Conservation (phyloP, 2,329 filamentous ascomycete genomes). For the Apiospora pterosperma region DNA sequence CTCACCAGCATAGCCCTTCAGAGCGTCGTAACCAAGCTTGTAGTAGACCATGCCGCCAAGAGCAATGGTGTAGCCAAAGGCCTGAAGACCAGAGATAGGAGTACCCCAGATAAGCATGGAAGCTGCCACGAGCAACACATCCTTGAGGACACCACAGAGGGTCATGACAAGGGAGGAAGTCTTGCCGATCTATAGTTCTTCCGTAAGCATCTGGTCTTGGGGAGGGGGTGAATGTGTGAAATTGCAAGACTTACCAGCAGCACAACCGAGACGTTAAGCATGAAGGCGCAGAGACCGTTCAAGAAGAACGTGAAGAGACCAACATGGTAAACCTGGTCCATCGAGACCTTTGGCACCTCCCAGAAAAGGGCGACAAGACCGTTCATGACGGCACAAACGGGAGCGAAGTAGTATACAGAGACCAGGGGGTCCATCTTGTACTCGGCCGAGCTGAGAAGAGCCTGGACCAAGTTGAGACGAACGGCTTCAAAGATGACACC, state of each 20-base stretch:
- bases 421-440: slow-evolving; percentile 92
- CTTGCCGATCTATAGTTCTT: slow-evolving; percentile 68
- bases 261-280: slow-evolving; percentile 81
- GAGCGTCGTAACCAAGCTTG: slow-evolving; percentile 78
- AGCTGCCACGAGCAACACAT: slow-evolving; percentile 75
- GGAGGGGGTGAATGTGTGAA: neutral
- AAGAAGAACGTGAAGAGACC: slow-evolving; percentile 69
- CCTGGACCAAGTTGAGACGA: slow-evolving; percentile 80
- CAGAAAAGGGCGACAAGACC: slow-evolving; percentile 67
- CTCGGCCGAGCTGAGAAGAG: slow-evolving; percentile 74
- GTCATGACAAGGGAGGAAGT: slow-evolving; percentile 84
- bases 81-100: slow-evolving; percentile 70
- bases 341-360: slow-evolving; percentile 67
- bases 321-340: slow-evolving; percentile 70
- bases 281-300: slow-evolving; percentile 76
- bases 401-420: slow-evolving; percentile 87
- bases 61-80: slow-evolving; percentile 80
- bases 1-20: slow-evolving; percentile 75
- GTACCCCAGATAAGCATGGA: slow-evolving; percentile 82
- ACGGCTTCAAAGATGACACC: slow-evolving; percentile 81
- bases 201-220: slow-evolving; percentile 15
- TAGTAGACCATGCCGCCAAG: slow-evolving; percentile 79
- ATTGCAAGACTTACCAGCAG: slow-evolving; percentile 63
- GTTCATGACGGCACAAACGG: slow-evolving; percentile 81
- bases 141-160: slow-evolving; percentile 83